These are phyloP conservation scores for Lasiodiplodia sp. DNA, from an alignment of 2,329 filamentous ascomycete genomes.

Conservation along the genomic window DNA sequence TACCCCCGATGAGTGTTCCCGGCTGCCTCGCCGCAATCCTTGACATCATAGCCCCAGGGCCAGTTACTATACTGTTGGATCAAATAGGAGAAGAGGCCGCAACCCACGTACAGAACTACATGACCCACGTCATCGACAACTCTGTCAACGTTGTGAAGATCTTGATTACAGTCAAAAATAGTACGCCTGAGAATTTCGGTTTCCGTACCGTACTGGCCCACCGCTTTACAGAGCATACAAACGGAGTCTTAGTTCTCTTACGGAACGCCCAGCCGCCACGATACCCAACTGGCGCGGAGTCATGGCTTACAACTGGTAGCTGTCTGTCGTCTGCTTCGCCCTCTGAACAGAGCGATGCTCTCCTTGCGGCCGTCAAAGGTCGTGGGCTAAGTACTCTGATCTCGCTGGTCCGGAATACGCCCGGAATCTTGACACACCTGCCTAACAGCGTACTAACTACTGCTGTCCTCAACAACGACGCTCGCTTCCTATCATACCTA, in stretches of 20 bases:
- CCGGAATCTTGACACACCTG: background rate
- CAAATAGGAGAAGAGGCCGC: background rate
- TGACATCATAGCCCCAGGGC: background rate
- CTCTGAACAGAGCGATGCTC: background rate
- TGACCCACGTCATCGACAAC: background rate
- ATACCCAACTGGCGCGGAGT: too few species aligned
- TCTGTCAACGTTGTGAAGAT: background rate
- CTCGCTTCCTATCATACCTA: background rate
- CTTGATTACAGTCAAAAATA: background rate
- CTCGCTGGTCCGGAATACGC: background rate
- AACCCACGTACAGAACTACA: background rate
- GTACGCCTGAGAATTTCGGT: too few species aligned
- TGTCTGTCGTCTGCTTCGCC: background rate
- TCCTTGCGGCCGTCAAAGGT: background rate
- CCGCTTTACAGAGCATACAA: too few species aligned
- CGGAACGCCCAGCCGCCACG: too few species aligned
- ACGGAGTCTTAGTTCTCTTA: too few species aligned
- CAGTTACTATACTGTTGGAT: background rate
- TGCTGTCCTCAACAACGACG: background rate
- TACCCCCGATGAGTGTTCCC: background rate
- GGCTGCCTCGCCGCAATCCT: background rate
- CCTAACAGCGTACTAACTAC: background rate
- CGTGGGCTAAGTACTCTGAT: background rate
- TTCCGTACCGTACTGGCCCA: too few species aligned
- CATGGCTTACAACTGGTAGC: background rate